A percentile compares a stretch with the other conserved stretches of the same genome.
phyloP scores from a whole-genome alignment of 2,329 filamentous ascomycete species.

The Clonostachys solani region DNA sequence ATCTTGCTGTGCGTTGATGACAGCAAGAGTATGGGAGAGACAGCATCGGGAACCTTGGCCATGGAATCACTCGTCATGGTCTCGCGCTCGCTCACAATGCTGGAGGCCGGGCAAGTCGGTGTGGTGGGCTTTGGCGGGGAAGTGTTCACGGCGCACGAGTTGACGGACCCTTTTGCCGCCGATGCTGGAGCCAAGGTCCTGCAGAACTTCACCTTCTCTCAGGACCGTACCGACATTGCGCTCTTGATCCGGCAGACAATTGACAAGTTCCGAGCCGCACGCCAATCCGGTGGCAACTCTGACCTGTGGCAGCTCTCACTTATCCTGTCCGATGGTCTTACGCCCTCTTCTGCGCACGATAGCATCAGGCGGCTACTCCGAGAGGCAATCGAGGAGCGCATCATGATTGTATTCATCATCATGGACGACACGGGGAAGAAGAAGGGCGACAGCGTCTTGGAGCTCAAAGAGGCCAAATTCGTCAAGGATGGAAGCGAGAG shows the following conservation, averaged over 20 bases:
- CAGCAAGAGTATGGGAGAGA: conserved; percentile 87
- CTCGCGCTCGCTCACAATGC: conserved; percentile 79
- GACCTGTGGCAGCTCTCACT: conserved; percentile 96
- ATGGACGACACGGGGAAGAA: conserved; percentile 61
- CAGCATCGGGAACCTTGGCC: conserved; percentile 70
- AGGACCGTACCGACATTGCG: conserved; percentile 81
- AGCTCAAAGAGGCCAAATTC: conserved; percentile 85
- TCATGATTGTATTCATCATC: conserved; percentile 98
- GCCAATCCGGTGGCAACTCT: conserved; percentile 44
- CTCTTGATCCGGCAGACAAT: conserved; percentile 75
- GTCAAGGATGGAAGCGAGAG: conserved; percentile 60
- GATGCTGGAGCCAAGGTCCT: conserved; percentile 77
- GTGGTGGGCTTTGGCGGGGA: conserved; percentile 85
- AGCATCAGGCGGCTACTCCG: conserved; percentile 77
- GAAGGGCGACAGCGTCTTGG: conserved; percentile 68
- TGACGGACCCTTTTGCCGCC: conserved; percentile 74
- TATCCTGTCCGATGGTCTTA: conserved; percentile 90
- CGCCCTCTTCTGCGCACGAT: conserved; percentile 76
- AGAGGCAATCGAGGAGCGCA: conserved; percentile 85
- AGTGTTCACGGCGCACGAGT: conserved; percentile 81
- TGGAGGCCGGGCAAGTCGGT: conserved; percentile 91
- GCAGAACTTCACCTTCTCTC: conserved; percentile 78
- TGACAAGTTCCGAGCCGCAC: conserved; percentile 74
- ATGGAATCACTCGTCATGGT: conserved; percentile 95
- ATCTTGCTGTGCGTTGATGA: conserved; percentile 97